These are phyloP conservation scores for Pulveroboletus frians DNA, from an alignment of 768 basidiomycete genomes.

Conservation along the genomic window DNA sequence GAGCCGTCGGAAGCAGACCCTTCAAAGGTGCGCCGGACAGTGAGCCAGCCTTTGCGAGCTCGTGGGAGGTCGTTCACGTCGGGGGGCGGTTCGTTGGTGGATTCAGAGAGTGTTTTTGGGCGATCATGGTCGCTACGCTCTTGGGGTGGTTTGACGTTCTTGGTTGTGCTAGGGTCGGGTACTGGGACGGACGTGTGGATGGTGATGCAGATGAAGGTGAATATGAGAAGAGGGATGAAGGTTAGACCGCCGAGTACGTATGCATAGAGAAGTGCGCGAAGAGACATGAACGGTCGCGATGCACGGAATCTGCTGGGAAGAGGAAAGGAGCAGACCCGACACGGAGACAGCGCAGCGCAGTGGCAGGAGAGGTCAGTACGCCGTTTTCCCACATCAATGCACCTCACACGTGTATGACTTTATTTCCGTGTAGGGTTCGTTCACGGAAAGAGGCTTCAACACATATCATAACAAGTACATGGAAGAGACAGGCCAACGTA, in stretches of 20 bases:
- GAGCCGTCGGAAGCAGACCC: constrained; percentile 57
- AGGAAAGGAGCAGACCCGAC: background rate
- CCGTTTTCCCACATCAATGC: constrained; percentile 12
- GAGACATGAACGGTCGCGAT: constrained; percentile 38
- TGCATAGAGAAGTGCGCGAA: constrained; percentile 70
- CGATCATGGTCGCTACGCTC: constrained; percentile 21
- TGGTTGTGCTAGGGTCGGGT: constrained; percentile 43
- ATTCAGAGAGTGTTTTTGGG: constrained; percentile 27
- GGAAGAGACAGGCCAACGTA: background rate
- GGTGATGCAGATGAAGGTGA: constrained; percentile 52
- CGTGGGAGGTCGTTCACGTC: constrained; percentile 55
- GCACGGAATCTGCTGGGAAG: background rate
- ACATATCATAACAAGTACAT: background rate
- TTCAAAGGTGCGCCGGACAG: constrained; percentile 74
- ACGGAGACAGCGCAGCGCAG: background rate
- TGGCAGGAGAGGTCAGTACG: background rate
- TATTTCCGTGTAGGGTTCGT: constrained; percentile 12
- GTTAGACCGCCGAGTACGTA: constrained; percentile 90
- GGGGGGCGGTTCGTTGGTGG: constrained; percentile 12
- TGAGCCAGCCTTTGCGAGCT: constrained; percentile 78
- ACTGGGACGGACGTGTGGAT: constrained; percentile 87
- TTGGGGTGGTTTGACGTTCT: constrained; percentile 33
- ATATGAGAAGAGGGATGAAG: constrained; percentile 74
- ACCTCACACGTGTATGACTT: constrained; percentile 10
- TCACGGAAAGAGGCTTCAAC: background rate